Percentiles rank a stretch among this genome's conserved stretches.
These are phyloP conservation scores for Corchorus capsularis DNA, from an alignment of 345 rosid genomes.

Conservation along the genomic window DNA sequence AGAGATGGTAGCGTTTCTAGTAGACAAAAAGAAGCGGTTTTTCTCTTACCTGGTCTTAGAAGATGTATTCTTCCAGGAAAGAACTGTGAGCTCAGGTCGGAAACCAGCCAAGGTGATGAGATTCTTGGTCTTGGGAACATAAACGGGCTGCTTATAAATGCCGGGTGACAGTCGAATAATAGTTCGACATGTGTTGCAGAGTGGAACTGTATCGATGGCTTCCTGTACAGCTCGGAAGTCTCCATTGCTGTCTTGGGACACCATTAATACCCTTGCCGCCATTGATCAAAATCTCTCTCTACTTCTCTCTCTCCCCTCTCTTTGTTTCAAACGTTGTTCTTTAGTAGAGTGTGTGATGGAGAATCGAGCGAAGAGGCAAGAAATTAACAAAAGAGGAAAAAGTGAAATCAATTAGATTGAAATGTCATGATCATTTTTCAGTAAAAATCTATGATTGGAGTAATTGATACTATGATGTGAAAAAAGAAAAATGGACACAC, in stretches of 20 bases:
- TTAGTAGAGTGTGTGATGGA: neutral
- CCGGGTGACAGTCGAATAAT: constrained; percentile 81
- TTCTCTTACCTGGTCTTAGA: constrained; percentile 66
- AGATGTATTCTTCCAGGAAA: constrained; percentile 91
- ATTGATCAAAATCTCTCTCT: constrained; percentile 17
- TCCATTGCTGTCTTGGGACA: constrained; percentile 73
- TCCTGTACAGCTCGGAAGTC: constrained; percentile 78
- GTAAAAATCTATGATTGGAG: too few species aligned
- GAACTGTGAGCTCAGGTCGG: constrained; percentile 65
- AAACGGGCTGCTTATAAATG: constrained; percentile 74
- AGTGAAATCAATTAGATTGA: too few species aligned
- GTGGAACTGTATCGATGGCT: constrained; percentile 81
- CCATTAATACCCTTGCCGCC: constrained; percentile 65
- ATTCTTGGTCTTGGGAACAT: constrained; percentile 91
- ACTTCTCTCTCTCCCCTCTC: too few species aligned
- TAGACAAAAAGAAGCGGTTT: neutral
- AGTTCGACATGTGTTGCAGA: constrained; percentile 67
- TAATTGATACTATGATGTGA: neutral
- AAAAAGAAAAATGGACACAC: neutral
- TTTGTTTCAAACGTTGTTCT: neutral
- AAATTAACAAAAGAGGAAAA: neutral
- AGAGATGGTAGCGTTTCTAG: neutral
- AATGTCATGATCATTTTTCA: too few species aligned
- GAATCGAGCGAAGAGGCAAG: constrained; percentile 8
- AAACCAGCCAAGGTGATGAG: constrained; percentile 83